These are phyloP conservation scores for Hypoxylon subgilvum DNA, from an alignment of 495 filamentous ascomycete species.

Conservation along the genomic window DNA sequence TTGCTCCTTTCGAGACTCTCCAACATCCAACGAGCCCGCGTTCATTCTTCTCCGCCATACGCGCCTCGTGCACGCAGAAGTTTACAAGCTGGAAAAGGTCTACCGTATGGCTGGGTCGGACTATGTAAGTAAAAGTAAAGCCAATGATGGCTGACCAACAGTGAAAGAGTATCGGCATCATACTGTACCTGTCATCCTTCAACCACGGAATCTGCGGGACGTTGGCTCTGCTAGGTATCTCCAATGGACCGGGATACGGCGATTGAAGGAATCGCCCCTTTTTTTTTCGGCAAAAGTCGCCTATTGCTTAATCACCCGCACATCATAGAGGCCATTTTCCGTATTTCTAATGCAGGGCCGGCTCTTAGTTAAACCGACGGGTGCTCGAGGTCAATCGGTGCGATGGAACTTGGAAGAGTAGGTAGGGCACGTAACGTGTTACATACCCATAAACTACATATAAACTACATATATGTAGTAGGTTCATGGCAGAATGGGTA, in stretches of 20 bases:
- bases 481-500: too few relatives aligned
- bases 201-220: not conserved
- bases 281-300: not conserved
- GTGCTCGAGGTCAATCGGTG: not conserved
- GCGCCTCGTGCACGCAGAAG: not conserved
- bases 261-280: not conserved
- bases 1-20: not conserved
- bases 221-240: too few relatives aligned
- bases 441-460: too few relatives aligned
- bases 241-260: not conserved
- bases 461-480: too few relatives aligned
- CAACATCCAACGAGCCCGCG: conserved; percentile 1
- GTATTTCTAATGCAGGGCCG: not conserved
- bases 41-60: not conserved
- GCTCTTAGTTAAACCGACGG: conserved; percentile 1
- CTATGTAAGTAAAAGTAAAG: conserved; percentile 1
- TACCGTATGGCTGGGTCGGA: conserved; percentile 12
- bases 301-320: not conserved
- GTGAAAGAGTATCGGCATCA: not conserved
- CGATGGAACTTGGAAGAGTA: too few relatives aligned
- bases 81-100: not conserved
- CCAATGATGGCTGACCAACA: not conserved
- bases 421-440: too few relatives aligned
- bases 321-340: not conserved
- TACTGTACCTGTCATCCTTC: not conserved